phyloP scores from a whole-genome alignment of 169 alveolate species.

The Eimeria nieschulzi region DNA sequence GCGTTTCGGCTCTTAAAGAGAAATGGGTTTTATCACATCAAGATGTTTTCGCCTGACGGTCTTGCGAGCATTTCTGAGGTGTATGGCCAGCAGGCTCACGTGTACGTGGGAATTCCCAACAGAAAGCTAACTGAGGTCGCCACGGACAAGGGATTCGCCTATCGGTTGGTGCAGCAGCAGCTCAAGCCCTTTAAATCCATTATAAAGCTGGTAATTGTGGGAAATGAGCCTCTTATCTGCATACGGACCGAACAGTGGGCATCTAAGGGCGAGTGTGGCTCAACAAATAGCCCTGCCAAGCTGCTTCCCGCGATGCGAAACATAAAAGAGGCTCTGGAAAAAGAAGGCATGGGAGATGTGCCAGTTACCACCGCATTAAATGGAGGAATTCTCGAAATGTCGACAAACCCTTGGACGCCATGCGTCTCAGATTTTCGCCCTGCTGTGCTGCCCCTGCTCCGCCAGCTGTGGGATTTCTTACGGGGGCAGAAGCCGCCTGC shows the following conservation, averaged over 20 bases:
- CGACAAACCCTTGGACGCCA: slow-evolving; percentile 66
- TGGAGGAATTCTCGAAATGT: slow-evolving; percentile 62
- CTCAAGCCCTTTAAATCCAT: slow-evolving; percentile 12
- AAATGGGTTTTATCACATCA: slow-evolving; percentile 46
- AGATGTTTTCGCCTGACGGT: slow-evolving; percentile 58
- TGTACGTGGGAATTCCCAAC: slow-evolving; percentile 63
- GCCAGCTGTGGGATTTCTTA: slow-evolving; percentile 32
- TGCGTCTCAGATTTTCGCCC: slow-evolving; percentile 30
- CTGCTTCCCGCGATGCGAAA: slow-evolving; percentile 65
- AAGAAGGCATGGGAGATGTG: background rate
- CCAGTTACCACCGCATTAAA: slow-evolving; percentile 64
- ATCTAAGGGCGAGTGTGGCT: slow-evolving; percentile 53
- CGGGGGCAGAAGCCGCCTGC: slow-evolving; percentile 42
- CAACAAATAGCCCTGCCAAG: slow-evolving; percentile 33
- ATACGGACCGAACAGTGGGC: slow-evolving; percentile 53
- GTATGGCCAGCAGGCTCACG: slow-evolving; percentile 25
- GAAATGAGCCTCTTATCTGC: slow-evolving; percentile 69
- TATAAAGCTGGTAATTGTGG: slow-evolving; percentile 34
- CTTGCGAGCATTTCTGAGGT: slow-evolving; percentile 4
- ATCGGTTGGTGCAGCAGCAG: slow-evolving; percentile 27
- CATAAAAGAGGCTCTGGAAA: background rate
- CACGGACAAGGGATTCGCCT: background rate
- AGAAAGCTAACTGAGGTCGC: slow-evolving; percentile 33
- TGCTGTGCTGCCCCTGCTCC: slow-evolving; percentile 28
- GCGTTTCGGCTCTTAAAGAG: slow-evolving; percentile 18